Evolutionary conservation across 352 stramenopile species (phyloP).

Genomic region (Phytophthora capsici): DNA sequence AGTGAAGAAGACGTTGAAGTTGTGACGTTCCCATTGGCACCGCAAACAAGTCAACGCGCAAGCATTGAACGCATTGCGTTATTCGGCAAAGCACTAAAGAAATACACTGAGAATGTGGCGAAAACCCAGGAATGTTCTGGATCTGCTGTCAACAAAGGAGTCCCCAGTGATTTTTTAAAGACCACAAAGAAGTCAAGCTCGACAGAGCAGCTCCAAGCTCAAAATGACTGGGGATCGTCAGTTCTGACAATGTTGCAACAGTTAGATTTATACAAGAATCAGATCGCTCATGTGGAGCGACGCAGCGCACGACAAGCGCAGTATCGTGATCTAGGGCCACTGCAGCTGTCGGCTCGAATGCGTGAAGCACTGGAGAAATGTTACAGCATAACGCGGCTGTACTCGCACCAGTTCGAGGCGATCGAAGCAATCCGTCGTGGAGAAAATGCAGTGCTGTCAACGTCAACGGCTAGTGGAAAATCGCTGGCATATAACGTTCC

Average conservation of each 20-base stretch:
- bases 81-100: conserved; percentile 55
- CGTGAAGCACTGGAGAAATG: conserved; percentile 44
- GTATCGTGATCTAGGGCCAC: conserved; percentile 41
- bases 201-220: neutral
- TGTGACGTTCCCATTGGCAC: conserved; percentile 63
- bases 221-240: conserved; percentile 37
- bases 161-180: no score
- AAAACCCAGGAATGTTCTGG: neutral
- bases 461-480: conserved; percentile 97
- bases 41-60: conserved; percentile 65
- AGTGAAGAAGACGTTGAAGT: conserved; percentile 52
- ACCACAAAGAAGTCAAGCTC: conserved; percentile 3
- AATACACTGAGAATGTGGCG: conserved; percentile 10
- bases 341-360: conserved; percentile 51
- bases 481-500: conserved; percentile 97
- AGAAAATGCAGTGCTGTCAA: conserved; percentile 95
- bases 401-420: conserved; percentile 89
- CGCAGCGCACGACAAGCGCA: conserved; percentile 49
- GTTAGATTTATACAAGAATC: conserved; percentile 68
- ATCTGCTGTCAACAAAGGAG: neutral
- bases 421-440: conserved; percentile 90
- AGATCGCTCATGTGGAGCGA: conserved; percentile 86
- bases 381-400: conserved; percentile 80
- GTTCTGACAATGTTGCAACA: conserved; percentile 57
- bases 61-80: conserved; percentile 62